Evolutionary conservation across 768 basidiomycete genomes (phyloP).

Genomic region (Boletales sp.): DNA sequence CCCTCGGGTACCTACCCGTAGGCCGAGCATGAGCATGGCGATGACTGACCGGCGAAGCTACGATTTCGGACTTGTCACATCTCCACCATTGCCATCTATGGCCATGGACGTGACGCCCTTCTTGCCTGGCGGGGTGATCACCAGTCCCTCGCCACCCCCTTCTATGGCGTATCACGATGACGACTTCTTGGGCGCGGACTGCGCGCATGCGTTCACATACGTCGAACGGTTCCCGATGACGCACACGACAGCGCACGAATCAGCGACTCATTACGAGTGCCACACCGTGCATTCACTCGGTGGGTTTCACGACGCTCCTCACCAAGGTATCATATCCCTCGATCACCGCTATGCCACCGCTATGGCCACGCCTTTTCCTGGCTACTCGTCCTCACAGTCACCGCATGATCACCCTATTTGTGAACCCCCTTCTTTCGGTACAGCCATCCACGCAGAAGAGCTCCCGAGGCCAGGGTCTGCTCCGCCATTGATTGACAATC

Average conservation of each 20-base stretch:
- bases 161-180: slow-evolving; percentile 24
- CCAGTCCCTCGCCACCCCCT: slow-evolving; percentile 21
- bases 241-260: slow-evolving; percentile 12
- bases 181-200: slow-evolving; percentile 16
- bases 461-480: slow-evolving; percentile 27
- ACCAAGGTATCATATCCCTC: slow-evolving; percentile 16
- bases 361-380: slow-evolving; percentile 28
- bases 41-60: slow-evolving; percentile 10
- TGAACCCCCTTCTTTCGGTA: slow-evolving; percentile 24
- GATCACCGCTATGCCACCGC: slow-evolving; percentile 22
- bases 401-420: slow-evolving; percentile 26
- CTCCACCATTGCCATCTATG: slow-evolving; percentile 15
- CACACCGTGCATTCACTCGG: slow-evolving; percentile 16
- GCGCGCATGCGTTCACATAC: slow-evolving; percentile 10
- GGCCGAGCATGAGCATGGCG: slow-evolving; percentile 12
- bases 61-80: slow-evolving; percentile 3
- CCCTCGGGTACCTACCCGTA: slow-evolving; percentile 9
- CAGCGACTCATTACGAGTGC: slow-evolving; percentile 14
- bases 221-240: slow-evolving; percentile 15
- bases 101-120: slow-evolving; percentile 10
- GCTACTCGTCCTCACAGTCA: slow-evolving; percentile 29
- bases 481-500: slow-evolving; percentile 27
- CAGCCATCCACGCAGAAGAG: slow-evolving; percentile 20
- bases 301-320: slow-evolving; percentile 15
- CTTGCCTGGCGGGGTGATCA: slow-evolving; percentile 11